phyloP scores from a whole-genome alignment of 2,329 filamentous ascomycete genomes.

The Ophiostoma populinum region DNA sequence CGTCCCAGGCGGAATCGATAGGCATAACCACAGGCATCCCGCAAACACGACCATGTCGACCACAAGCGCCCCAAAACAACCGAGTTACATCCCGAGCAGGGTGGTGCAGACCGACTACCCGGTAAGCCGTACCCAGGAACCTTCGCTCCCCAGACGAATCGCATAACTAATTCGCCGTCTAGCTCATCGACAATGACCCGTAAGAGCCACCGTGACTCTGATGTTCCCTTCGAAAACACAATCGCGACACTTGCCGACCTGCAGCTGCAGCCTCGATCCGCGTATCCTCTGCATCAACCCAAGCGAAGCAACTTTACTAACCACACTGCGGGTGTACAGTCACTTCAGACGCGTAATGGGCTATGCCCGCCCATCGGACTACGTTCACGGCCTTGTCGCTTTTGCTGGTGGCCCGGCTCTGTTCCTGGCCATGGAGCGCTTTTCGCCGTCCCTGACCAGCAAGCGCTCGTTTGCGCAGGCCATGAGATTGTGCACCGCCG shows the following conservation, averaged over 20 bases:
- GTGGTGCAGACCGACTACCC: slow-evolving; percentile 69
- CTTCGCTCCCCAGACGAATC: no score
- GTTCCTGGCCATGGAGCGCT: slow-evolving; percentile 64
- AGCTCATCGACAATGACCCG: slow-evolving; percentile 99
- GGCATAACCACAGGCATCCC: slow-evolving; percentile 3
- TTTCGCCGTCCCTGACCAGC: slow-evolving; percentile 71
- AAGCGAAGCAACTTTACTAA: no score
- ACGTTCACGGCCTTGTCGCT: slow-evolving; percentile 49
- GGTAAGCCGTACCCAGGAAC: no score
- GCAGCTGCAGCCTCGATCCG: no score
- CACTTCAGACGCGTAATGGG: slow-evolving; percentile 79
- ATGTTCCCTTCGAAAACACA: no score
- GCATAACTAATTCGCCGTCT: no score
- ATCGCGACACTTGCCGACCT: no score
- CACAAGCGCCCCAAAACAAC: slow-evolving; percentile 16
- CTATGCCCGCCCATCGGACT: slow-evolving; percentile 79
- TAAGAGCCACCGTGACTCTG: no score
- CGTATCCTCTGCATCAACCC: no score
- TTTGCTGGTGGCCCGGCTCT: slow-evolving; percentile 56
- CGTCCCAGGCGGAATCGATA: background rate
- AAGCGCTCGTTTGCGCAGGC: slow-evolving; percentile 66
- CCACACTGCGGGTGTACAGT: slow-evolving; percentile 28
- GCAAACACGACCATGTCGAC: slow-evolving; percentile 21
- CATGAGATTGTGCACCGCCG: slow-evolving; percentile 59
- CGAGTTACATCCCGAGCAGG: slow-evolving; percentile 55